Evolutionary conservation across 306 rosid genomes (phyloP).

Genomic region (Lathyrus sativus): DNA sequence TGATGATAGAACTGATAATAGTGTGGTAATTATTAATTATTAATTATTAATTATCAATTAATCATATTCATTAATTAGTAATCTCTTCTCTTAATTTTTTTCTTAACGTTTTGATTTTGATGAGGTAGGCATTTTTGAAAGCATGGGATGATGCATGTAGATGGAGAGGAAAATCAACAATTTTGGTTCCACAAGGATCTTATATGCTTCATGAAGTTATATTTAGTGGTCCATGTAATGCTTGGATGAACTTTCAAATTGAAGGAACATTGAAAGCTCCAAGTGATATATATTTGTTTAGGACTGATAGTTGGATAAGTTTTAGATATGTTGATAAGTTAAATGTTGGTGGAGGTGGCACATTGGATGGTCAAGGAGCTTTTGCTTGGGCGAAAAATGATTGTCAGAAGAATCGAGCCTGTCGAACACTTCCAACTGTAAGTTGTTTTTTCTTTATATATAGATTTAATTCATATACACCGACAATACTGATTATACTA

Average conservation of each 20-base stretch:
- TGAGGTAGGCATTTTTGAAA: slow-evolving; percentile 45
- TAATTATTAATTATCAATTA: too few species aligned
- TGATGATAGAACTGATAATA: slow-evolving; percentile 37
- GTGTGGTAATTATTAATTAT: slow-evolving; percentile 32
- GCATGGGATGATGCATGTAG: slow-evolving; percentile 56
- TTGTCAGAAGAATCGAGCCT: slow-evolving; percentile 39
- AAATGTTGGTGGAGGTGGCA: slow-evolving; percentile 54
- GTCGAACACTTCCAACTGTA: slow-evolving; percentile 48
- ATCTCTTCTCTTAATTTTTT: not conserved
- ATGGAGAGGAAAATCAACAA: slow-evolving; percentile 32
- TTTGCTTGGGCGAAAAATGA: slow-evolving; percentile 51
- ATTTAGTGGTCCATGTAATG: slow-evolving; percentile 62
- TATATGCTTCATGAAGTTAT: slow-evolving; percentile 38
- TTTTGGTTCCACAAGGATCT: slow-evolving; percentile 48
- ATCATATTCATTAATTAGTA: not conserved
- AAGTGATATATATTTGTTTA: slow-evolving; percentile 27
- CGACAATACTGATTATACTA: too few species aligned
- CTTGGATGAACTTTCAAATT: slow-evolving; percentile 41
- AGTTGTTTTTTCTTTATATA: not conserved
- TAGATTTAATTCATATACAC: too few species aligned
- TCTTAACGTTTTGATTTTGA: not conserved
- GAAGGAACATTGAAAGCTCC: slow-evolving; percentile 55
- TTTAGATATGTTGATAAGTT: slow-evolving; percentile 49
- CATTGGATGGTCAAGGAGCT: slow-evolving; percentile 60
- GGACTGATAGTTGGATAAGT: slow-evolving; percentile 48